Evolutionary conservation across 305 asterid species (phyloP), one percentile per base, ranked within the genome.

Genomic region (Fraxinus ornus): DNA sequence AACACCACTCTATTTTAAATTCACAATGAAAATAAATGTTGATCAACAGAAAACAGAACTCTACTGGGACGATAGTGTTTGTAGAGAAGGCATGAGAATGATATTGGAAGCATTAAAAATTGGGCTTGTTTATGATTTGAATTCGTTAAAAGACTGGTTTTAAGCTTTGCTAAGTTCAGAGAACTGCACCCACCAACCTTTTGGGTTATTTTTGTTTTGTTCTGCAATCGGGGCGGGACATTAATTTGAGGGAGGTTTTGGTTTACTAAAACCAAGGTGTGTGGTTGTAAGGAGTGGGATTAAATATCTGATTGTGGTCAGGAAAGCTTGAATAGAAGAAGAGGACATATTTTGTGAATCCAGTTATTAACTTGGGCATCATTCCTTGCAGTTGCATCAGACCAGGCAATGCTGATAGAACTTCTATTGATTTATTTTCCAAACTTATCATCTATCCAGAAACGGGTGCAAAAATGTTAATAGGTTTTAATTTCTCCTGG

Each of bases 281-380:
- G 75, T 84, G 19, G 80, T 57, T 85, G 49, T 39, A 76, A 80
- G 55, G 49, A 64, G 32, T 39, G 17, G 80, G 64, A 36, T 26
- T 74, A 41, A 28, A 78, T 80, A 30, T 79, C 60, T 83, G 57
- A 76, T 3, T 22, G 3, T 70, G 33, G 33, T 52, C 21, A 52
- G 70, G 55, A 64, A 52, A 52, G 79, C 76, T 39, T 81, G 47
- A 81, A 73, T 32, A 55, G 19, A 28, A 30, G 57, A 79, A 62
- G 57, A 55, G 52, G 62, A 60, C 33, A 22, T 8, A 7, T 78
- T 44, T 37, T 77, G 75, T 72, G n/a, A 72, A 24, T 55, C 36
- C 60, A 35, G 52, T 71, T 15, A 32, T 72, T 73, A 52, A 49
- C 83, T 77, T 75, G 33, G 78, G 60, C 21, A 55, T 7, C n/a